phyloP scores from a whole-genome alignment of 2,329 filamentous ascomycete species.

The Xylaria hypoxylon region DNA sequence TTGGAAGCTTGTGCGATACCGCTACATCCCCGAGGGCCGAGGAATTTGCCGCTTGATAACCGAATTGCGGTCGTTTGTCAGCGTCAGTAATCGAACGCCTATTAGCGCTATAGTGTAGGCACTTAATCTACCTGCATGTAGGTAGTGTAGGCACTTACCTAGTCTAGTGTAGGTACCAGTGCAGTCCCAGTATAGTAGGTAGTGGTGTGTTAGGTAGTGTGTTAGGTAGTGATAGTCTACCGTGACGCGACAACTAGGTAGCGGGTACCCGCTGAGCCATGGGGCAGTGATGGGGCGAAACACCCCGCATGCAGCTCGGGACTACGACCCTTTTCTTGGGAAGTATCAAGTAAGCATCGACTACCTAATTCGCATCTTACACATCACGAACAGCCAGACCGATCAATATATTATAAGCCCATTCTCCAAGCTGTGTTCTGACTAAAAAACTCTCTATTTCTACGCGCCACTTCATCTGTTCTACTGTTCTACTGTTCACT shows the following conservation, averaged over 20 bases:
- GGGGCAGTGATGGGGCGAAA: constrained; percentile 32
- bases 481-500: not conserved
- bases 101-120: constrained; percentile 14
- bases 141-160: no score
- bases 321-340: constrained; percentile 9
- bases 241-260: constrained; percentile 16
- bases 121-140: no score
- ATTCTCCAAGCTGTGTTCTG: no score
- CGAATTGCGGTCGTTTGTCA: constrained; percentile 33
- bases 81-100: constrained; percentile 32
- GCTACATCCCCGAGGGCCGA: constrained; percentile 34
- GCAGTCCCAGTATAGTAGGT: no score
- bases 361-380: no score
- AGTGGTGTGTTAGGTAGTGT: no score
- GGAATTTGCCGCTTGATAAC: constrained; percentile 19
- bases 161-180: no score
- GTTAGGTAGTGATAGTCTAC: constrained; percentile 4
- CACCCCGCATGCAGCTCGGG: constrained; percentile 21
- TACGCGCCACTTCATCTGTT: not conserved
- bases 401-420: no score
- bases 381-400: no score
- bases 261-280: constrained; percentile 1
- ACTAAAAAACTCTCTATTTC: no score
- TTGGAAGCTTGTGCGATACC: no score
- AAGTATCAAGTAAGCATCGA: not conserved